Base-by-base conservation (phyloP, 495 filamentous ascomycete species). In the Chaetomium tenue region DNA sequence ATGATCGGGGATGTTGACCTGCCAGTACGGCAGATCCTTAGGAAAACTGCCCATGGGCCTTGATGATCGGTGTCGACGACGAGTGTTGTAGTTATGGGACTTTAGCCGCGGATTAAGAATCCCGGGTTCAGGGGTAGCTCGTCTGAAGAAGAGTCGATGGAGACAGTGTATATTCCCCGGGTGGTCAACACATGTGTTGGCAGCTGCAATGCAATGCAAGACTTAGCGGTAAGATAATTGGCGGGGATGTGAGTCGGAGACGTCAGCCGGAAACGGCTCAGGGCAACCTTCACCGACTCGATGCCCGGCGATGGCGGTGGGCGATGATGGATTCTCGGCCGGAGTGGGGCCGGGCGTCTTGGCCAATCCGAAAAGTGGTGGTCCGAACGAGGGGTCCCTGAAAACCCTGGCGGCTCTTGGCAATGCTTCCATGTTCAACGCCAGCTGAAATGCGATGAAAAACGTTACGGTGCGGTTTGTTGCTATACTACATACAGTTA, bases 1-100 rank as follows among this genome's bases (percentile, higher is more conserved):
- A 25, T 77, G 68, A 20, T 73, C 77, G 5, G 89, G 88, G 18
- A 94, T 75, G 73, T 96, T 95, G 66, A 91, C 81, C 48, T 90
- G 85, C 91, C 90, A 96, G 79, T 88, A 96, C 1, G 89, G 88
- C 20, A 88, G 70, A 28, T 62, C 28, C 8, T 52, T 26, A 4
- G 64, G 23, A 37, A 71, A 72, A 53, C 72, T 75, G 72, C 74
- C 63, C 77, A 44, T 65, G 25, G 39, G n/a, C 30, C 50, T 54
- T 7, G 46, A 23, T 7, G 12, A 30, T 16, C 33, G 11, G 3
- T 33, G 15, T 20, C 9, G 28, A n/a, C 9, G 28, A n/a, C 6
- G 28, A 16, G 12, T 22, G 26, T 20, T 7, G 28, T 37, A 15
- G n/a, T n/a, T n/a, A n/a, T n/a, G n/a, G 11, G 52, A 8, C 7